Percentiles rank a stretch among this genome's conserved stretches.
These are phyloP conservation scores for Aspergillus niger DNA, from an alignment of 2,329 filamentous ascomycete species.

Conservation along the genomic window DNA sequence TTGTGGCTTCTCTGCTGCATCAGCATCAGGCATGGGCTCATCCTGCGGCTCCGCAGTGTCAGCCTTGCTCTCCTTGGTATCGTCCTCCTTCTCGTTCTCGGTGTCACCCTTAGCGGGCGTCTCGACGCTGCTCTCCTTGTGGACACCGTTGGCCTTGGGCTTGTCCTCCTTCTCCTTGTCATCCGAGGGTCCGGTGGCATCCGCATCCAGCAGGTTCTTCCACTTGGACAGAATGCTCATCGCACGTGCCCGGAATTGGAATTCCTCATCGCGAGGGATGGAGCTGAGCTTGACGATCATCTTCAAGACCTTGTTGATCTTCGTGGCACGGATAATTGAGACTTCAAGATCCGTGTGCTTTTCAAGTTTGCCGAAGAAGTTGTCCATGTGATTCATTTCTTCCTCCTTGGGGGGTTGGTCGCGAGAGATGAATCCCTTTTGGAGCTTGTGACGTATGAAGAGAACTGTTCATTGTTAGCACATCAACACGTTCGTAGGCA, in stretches of 20 bases:
- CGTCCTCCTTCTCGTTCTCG: conserved; percentile 37
- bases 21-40: conserved; percentile 42
- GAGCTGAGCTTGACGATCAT: conserved; percentile 83
- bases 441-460: conserved; percentile 89
- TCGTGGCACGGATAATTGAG: conserved; percentile 83
- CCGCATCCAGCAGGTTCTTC: conserved; percentile 76
- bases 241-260: conserved; percentile 83
- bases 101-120: conserved; percentile 35
- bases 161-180: conserved; percentile 46
- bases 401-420: conserved; percentile 84
- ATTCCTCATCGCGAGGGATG: conserved; percentile 88
- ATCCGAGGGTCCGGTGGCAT: conserved; percentile 48
- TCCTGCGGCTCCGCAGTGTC: conserved; percentile 36
- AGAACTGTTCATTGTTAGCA: conserved; percentile 60
- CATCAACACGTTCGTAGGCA: neutral
- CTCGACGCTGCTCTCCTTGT: conserved; percentile 39
- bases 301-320: conserved; percentile 98
- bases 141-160: conserved; percentile 46
- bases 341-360: conserved; percentile 78
- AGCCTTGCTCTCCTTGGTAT: conserved; percentile 36
- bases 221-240: conserved; percentile 80
- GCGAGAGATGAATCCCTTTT: conserved; percentile 86
- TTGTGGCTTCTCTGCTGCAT: conserved; percentile 41
- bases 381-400: conserved; percentile 51
- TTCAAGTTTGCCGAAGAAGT: conserved; percentile 70